A percentile compares a stretch with the other conserved stretches of the same genome.
Evolutionary conservation across 495 filamentous ascomycete genomes (phyloP).

Genomic region (Penicillium salamii): DNA sequence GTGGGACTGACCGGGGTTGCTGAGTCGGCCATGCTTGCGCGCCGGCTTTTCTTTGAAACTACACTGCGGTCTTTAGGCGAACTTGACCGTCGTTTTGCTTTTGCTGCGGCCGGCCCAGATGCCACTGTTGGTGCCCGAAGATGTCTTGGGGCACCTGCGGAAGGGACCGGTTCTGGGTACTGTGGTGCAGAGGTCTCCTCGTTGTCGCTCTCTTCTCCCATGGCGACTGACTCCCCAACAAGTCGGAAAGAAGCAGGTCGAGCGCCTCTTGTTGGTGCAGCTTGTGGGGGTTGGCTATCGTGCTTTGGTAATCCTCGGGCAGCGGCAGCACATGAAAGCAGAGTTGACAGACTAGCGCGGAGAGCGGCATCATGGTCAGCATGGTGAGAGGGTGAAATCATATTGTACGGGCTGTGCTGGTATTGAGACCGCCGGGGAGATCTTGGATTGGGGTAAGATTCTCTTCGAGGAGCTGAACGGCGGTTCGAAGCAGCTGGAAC

Average conservation of each 20-base stretch:
- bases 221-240: slow-evolving; percentile 72
- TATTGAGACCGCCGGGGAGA: slow-evolving; percentile 27
- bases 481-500: slow-evolving; percentile 39
- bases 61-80: slow-evolving; percentile 53
- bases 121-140: slow-evolving; percentile 23
- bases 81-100: slow-evolving; percentile 48
- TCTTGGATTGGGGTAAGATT: slow-evolving; percentile 33
- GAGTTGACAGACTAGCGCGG: slow-evolving; percentile 84
- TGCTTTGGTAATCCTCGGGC: slow-evolving; percentile 76
- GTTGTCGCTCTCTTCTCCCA: slow-evolving; percentile 45
- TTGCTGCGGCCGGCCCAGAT: slow-evolving; percentile 27
- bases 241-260: slow-evolving; percentile 50
- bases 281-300: slow-evolving; percentile 31
- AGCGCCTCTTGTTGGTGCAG: slow-evolving; percentile 16
- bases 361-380: slow-evolving; percentile 92
- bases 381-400: slow-evolving; percentile 73
- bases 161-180: slow-evolving; percentile 18
- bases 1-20: slow-evolving; percentile 52
- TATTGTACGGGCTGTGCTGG: slow-evolving; percentile 53
- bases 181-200: slow-evolving; percentile 16
- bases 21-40: slow-evolving; percentile 29
- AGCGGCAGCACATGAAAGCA: slow-evolving; percentile 90
- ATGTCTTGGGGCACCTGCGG: slow-evolving; percentile 20
- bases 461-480: slow-evolving; percentile 35
- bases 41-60: slow-evolving; percentile 55